These are phyloP conservation scores for Prunus yedoensis DNA, from an alignment of 331 rosid species.

Conservation along the genomic window DNA sequence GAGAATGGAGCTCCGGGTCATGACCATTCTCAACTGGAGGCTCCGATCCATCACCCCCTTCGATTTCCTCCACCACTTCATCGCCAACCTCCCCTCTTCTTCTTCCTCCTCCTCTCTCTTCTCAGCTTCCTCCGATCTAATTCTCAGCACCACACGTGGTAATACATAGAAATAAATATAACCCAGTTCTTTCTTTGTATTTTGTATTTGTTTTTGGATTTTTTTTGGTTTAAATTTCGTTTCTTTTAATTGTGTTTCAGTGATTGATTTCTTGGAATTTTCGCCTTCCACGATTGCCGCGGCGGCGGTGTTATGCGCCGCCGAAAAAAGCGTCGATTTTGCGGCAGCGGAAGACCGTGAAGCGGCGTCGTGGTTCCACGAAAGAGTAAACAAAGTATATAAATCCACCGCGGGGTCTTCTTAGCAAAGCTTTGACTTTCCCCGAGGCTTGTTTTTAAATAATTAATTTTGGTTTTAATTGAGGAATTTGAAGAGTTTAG, in stretches of 20 bases:
- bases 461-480: neutral
- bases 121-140: conserved; percentile 43
- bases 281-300: conserved; percentile 68
- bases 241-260: conserved; percentile 30
- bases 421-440: neutral
- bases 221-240: neutral
- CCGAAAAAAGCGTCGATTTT: conserved; percentile 7
- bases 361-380: conserved; percentile 22
- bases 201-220: neutral
- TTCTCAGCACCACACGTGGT: conserved; percentile 60
- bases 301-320: conserved; percentile 64
- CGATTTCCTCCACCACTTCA: conserved; percentile 56
- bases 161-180: neutral
- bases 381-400: conserved; percentile 39
- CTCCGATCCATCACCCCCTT: conserved; percentile 68
- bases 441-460: conserved; percentile 8
- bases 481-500: conserved; percentile 19
- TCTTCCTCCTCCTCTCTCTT: conserved; percentile 26
- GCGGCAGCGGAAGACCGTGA: neutral
- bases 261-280: conserved; percentile 50
- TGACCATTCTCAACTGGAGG: conserved; percentile 64
- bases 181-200: neutral
- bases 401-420: neutral
- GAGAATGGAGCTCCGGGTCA: conserved; percentile 66
- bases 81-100: conserved; percentile 45